Conservation (phyloP, 1,284 basidiomycete genomes). For the Ganoderma leucocontextum region DNA sequence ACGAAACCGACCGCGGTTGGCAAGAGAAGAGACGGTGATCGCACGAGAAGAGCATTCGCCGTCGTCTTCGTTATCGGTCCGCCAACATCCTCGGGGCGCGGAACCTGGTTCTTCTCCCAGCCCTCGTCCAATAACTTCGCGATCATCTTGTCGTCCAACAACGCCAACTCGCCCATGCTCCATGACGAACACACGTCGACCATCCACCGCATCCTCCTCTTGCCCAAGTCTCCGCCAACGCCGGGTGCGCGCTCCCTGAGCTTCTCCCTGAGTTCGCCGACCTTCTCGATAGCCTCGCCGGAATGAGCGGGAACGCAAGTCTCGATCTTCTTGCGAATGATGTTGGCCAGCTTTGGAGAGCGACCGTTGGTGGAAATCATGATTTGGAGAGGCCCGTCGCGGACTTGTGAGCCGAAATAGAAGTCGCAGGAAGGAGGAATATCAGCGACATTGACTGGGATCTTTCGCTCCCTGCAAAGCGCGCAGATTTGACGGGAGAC, state of each 20-base stretch:
- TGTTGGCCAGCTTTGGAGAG: slow-evolving; percentile 90
- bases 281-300: slow-evolving; percentile 83
- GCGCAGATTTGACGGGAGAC: slow-evolving; percentile 78
- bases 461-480: slow-evolving; percentile 72
- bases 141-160: slow-evolving; percentile 70
- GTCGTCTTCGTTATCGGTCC: slow-evolving; percentile 35
- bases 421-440: slow-evolving; percentile 97
- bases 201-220: slow-evolving; percentile 95
- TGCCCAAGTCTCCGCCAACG: slow-evolving; percentile 77
- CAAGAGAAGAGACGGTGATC: slow-evolving; percentile 26
- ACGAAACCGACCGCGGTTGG: slow-evolving; percentile 45
- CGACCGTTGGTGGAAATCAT: slow-evolving; percentile 97
- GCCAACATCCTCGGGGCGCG: slow-evolving; percentile 55
- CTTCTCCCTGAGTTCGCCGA: slow-evolving; percentile 75
- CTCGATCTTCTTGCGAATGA: slow-evolving; percentile 81
- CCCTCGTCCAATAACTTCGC: slow-evolving; percentile 68
- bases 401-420: slow-evolving; percentile 96
- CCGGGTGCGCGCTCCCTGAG: slow-evolving; percentile 81
- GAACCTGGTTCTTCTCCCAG: slow-evolving; percentile 71
- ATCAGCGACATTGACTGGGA: slow-evolving; percentile 97
- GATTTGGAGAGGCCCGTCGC: slow-evolving; percentile 91
- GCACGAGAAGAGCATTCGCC: slow-evolving; percentile 15
- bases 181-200: slow-evolving; percentile 88
- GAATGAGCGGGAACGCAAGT: slow-evolving; percentile 74
- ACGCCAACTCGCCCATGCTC: slow-evolving; percentile 79